These are phyloP conservation scores for Pisolithus sp. DNA, from an alignment of 768 basidiomycete species.

Conservation along the genomic window DNA sequence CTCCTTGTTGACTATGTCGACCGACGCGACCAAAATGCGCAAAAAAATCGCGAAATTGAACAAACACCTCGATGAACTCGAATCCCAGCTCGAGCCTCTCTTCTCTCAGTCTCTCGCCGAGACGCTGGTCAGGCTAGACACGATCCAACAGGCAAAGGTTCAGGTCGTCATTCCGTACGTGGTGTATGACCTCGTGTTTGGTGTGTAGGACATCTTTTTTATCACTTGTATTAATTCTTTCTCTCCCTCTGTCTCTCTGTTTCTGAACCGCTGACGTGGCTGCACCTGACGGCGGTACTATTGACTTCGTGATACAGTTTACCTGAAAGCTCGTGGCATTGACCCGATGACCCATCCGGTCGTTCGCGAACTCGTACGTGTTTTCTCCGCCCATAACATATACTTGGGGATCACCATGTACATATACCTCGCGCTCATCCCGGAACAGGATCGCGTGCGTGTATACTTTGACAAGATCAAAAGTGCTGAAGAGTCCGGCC, in stretches of 20 bases:
- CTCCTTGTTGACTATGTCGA: constrained; percentile 25
- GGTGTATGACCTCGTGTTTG: constrained; percentile 79
- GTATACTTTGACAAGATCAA: constrained; percentile 82
- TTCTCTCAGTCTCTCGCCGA: constrained; percentile 65
- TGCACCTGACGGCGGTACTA: background rate
- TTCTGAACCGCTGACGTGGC: background rate
- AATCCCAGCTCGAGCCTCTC: constrained; percentile 58
- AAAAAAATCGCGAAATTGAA: constrained; percentile 42
- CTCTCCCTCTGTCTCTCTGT: background rate
- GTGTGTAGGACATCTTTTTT: constrained; percentile 35
- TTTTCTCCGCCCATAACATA: background rate
- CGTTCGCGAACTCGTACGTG: constrained; percentile 45
- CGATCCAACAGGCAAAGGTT: constrained; percentile 75
- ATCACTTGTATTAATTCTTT: background rate
- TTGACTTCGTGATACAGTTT: constrained; percentile 42
- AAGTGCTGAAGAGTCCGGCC: constrained; percentile 60
- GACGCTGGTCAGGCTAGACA: constrained; percentile 55
- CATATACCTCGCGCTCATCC: background rate
- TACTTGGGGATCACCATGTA: too few species aligned
- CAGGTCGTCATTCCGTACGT: constrained; percentile 78
- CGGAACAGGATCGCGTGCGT: constrained; percentile 58
- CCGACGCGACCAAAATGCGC: constrained; percentile 30
- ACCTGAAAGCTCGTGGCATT: constrained; percentile 72
- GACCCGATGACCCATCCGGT: constrained; percentile 78
- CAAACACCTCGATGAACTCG: constrained; percentile 62